Conservation (phyloP, 2,329 filamentous ascomycete species). For the Cryoendolithus antarcticus region DNA sequence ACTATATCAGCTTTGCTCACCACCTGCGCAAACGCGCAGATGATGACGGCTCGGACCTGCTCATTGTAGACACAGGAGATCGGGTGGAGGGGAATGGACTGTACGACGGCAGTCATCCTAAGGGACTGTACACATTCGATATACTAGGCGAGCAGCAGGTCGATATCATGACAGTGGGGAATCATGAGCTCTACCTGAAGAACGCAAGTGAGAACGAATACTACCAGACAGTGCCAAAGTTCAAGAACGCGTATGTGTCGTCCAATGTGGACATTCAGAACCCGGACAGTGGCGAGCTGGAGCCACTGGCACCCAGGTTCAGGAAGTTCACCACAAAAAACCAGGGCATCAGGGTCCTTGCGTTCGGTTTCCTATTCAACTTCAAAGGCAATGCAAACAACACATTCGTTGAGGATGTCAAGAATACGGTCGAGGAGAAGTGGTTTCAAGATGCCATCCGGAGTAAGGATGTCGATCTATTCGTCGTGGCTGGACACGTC, state of each 20-base stretch:
- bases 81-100: slow-evolving; percentile 88
- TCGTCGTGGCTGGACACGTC: slow-evolving; percentile 77
- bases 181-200: slow-evolving; percentile 85
- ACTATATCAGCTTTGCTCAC: slow-evolving; percentile 85
- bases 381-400: slow-evolving; percentile 88
- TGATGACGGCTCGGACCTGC: slow-evolving; percentile 63
- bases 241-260: slow-evolving; percentile 66
- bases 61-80: slow-evolving; percentile 94
- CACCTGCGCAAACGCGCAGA: slow-evolving; percentile 73
- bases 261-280: slow-evolving; percentile 87
- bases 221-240: slow-evolving; percentile 69
- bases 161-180: slow-evolving; percentile 77
- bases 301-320: slow-evolving; percentile 70
- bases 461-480: slow-evolving; percentile 70
- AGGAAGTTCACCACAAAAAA: slow-evolving; percentile 88
- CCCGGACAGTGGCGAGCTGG: slow-evolving; percentile 54
- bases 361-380: slow-evolving; percentile 91
- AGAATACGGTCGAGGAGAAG: slow-evolving; percentile 64
- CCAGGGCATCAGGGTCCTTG: slow-evolving; percentile 67
- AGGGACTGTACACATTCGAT: slow-evolving; percentile 77
- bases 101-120: slow-evolving; percentile 79
- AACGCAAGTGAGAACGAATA: slow-evolving; percentile 70
- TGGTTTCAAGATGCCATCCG: slow-evolving; percentile 83
- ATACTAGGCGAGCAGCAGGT: slow-evolving; percentile 74
- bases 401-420: slow-evolving; percentile 68